A percentile compares a stretch with the other conserved stretches of the same genome.
Conservation (phyloP, 768 basidiomycete species). For the Podaxis sp. region DNA sequence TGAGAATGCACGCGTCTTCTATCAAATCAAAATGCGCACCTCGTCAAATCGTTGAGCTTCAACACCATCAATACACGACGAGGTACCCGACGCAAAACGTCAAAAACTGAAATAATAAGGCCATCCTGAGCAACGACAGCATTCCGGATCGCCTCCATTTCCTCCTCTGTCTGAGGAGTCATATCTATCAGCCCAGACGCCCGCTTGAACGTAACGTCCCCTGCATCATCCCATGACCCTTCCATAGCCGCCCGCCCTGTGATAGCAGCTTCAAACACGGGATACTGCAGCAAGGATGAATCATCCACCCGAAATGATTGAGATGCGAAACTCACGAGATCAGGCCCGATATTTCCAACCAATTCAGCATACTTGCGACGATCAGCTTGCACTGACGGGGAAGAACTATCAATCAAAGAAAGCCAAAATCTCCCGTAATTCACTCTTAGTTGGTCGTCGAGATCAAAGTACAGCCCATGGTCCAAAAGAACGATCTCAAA, state of each 20-base stretch:
- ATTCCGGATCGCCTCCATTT: conserved; percentile 78
- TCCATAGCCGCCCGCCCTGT: conserved; percentile 82
- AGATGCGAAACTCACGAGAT: conserved; percentile 59
- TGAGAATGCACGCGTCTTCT: not conserved
- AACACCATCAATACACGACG: conserved; percentile 81
- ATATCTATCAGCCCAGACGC: conserved; percentile 79
- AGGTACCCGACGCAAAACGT: conserved; percentile 84
- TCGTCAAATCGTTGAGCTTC: conserved; percentile 83
- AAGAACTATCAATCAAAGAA: conserved; percentile 75
- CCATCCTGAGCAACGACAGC: conserved; percentile 86
- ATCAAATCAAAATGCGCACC: conserved; percentile 39
- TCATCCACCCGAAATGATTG: not conserved
- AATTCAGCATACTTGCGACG: conserved; percentile 85
- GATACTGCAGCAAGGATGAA: conserved; percentile 50
- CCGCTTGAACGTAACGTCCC: conserved; percentile 48
- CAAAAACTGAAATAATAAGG: conserved; percentile 80
- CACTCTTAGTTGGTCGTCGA: conserved; percentile 75
- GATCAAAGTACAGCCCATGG: conserved; percentile 92
- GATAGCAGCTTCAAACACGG: conserved; percentile 92
- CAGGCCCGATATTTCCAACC: conserved; percentile 88
- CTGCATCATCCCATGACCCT: conserved; percentile 52
- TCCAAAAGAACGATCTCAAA: conserved; percentile 96
- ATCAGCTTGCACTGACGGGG: conserved; percentile 61
- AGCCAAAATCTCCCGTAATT: conserved; percentile 92
- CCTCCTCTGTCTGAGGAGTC: conserved; percentile 67